Evolutionary conservation across 805 yeast genomes (phyloP), one percentile per base, ranked within the genome.

Genomic region (Dipodascus geniculatus): DNA sequence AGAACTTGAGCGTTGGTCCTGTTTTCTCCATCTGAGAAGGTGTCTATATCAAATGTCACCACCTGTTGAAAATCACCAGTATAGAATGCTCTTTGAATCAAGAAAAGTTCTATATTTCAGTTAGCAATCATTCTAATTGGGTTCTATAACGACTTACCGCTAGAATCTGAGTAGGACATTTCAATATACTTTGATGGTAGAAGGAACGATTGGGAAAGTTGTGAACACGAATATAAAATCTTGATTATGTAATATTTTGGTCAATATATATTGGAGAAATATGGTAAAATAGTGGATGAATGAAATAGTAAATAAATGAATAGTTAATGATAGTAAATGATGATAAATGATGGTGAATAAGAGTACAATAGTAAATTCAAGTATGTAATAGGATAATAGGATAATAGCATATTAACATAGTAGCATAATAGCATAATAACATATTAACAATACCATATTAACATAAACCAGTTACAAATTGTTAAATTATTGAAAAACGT

Each of bases 41-140:
- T 57, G 2, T 61, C 50, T 6, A 63, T 53, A 19, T 68, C 64
- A 9, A 64, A 55, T 33, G 51, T 57, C 14, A 67, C 28, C 3
- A 71, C 74, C 24, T 65, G 61, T 47, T 56, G 54, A 57, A 63
- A 70, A 51, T 71, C 71, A 42, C 74, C 75, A 22, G 71, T 64
- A 58, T 70, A 71, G 58, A 69, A 72, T 22, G 73, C 71, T 57
- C 64, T 68, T 57, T 71, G 71, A 49, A 71, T 60, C 48, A 63
- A 57, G 54, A 66, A 62, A 24, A 71, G 60, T 51, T 66, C 70
- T 54, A 11, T 11, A n/a, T 6, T 6, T 9, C 44, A 11, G 33
- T 28, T 28, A 28, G 11, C 6, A 28, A 28, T 28, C n/a, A n/a
- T n/a, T n/a, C n/a, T n/a, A n/a, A n/a, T n/a, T n/a, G n/a, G n/a